Evolutionary conservation across 208 protist species (phyloP).

Genomic region (Leptomonas seymouri): DNA sequence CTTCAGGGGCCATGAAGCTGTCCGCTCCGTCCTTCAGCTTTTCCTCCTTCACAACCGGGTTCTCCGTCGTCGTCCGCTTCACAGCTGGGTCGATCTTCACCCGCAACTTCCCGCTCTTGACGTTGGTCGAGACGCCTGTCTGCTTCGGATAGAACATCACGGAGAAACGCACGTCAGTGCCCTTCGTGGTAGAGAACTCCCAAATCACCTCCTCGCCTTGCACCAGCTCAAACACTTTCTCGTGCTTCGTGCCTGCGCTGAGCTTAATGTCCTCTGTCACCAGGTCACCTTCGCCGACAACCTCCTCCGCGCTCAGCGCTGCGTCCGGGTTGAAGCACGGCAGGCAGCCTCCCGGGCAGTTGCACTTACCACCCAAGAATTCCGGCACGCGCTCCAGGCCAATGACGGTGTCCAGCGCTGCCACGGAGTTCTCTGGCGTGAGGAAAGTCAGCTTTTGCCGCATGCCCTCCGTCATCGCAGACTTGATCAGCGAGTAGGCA

Average conservation of each 20-base stretch:
- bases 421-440: constrained; percentile 41
- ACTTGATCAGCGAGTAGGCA: constrained; percentile 65
- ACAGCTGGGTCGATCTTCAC: constrained; percentile 43
- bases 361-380: constrained; percentile 66
- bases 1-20: constrained; percentile 47
- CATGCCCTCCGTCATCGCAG: constrained; percentile 40
- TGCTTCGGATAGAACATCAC: constrained; percentile 49
- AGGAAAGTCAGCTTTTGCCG: constrained; percentile 62
- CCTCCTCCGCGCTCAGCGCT: constrained; percentile 23
- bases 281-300: constrained; percentile 39
- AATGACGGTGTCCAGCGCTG: constrained; percentile 51
- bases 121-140: constrained; percentile 33
- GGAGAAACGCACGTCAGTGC: constrained; percentile 47
- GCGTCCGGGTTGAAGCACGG: constrained; percentile 42
- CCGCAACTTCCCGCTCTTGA: constrained; percentile 25
- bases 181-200: constrained; percentile 58
- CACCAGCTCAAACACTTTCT: constrained; percentile 46
- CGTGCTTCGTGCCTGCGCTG: constrained; percentile 42
- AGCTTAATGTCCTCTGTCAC: constrained; percentile 62
- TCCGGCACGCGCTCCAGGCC: constrained; percentile 50
- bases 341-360: constrained; percentile 60
- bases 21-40: constrained; percentile 58
- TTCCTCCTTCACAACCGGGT: constrained; percentile 47
- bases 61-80: constrained; percentile 37
- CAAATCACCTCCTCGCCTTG: constrained; percentile 61